Base-by-base conservation (phyloP, 345 rosid species). In the Gossypium arboreum region DNA sequence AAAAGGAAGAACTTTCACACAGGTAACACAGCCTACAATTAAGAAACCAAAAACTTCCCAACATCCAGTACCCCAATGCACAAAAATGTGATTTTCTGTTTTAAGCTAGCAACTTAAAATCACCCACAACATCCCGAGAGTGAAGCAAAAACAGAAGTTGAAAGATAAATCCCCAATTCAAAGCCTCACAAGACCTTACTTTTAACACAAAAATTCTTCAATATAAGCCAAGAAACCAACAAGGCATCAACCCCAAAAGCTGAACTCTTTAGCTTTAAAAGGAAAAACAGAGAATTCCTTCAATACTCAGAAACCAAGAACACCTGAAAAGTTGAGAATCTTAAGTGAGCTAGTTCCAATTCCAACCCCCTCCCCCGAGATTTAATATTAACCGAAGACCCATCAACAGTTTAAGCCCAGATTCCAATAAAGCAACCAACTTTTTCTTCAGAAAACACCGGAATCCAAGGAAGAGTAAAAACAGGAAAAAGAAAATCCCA, bases 341-440 rank as follows among this genome's bases (percentile, higher is more conserved):
- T 24, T 47, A 12, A 72, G 67, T 9, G 75, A 60, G 44, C 29
- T 55, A 50, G 48, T 66, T 13, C 41, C 72, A 51, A 51, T 51
- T 51, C n/a, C 58, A 54, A 75, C 25, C 72, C 51, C 50, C 55
- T 12, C 47, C 48, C 73, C 47, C 64, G 69, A 68, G 69, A 60
- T 75, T 82, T 79, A 75, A 72, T 72, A 78, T 68, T 59, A 76
- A 58, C 61, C 29, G 52, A 58, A 68, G 79, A 76, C 78, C 60
- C 79, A 52, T 79, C 65, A 81, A 77, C 78, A 76, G 80, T 72
- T 25, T 68, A 65, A 65, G 80, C 79, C 71, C 85, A 65, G 81
- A 75, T 71, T 74, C 76, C 82, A 80, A 83, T 73, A 84, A 88
- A 86, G 92, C 78, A 70, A 73, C 56, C 64, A 60, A 72, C 83